Evolutionary conservation across 1,139 yeast genomes (phyloP), one percentile per base, ranked within the genome.

Genomic region (Scheffersomyces insectosa): DNA sequence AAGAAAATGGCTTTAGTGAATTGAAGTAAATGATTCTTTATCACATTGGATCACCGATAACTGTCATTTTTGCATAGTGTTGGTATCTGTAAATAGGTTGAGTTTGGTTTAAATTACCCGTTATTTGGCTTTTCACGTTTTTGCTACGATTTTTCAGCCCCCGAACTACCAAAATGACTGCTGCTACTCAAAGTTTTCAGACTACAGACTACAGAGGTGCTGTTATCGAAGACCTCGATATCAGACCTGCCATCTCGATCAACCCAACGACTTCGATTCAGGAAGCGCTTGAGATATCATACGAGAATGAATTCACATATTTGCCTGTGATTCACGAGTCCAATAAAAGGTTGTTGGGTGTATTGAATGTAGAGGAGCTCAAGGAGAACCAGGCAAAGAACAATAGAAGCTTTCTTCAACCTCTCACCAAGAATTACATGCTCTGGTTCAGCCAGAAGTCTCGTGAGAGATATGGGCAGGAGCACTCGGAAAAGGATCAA

Each of bases 151-250:
- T 20, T 5, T 20, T 20, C 8, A 20, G 6, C 25, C 6, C 8
- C 5, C 3, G 6, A 20, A 20, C 8, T 20, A 20, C 25, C 25
- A 6, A 14, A 11, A 31, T 31, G 34, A 14, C 34, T 6, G 12
- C 34, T 31, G 6, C 34, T 31, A 9, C 23, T 12, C 34, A 15
- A 12, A 53, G 65, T 15, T 71, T 71, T 52, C 68, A 62, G 42
- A 55, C 58, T 15, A 57, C 66, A 41, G 79, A 74, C 55, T 74
- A 74, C 50, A 63, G 79, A 34, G 79, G 79, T 0, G 78, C 87
- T 12, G 79, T 83, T 1, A 74, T 82, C 9, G 86, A 82, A 56
- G 87, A 82, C 52, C 70, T 82, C 51, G 84, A 82, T 54, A 73
- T 80, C 44, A 77, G 76, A 39, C 86, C 85, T 1, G 86, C 86